These are phyloP conservation scores for Phaeosphaeria sp. DNA, from an alignment of 2,329 filamentous ascomycete species.

Conservation along the genomic window DNA sequence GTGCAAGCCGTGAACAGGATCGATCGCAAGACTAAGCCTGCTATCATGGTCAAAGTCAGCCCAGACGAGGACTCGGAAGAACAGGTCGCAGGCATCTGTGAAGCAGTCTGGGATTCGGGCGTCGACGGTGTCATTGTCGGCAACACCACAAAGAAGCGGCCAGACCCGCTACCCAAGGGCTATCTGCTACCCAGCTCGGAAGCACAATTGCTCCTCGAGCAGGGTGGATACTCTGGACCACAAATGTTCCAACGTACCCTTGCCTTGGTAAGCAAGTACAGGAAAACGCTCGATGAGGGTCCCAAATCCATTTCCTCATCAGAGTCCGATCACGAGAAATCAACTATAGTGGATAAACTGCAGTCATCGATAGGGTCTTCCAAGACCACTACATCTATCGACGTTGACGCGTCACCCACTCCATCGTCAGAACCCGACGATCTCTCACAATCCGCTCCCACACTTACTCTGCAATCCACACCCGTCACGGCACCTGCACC, in stretches of 20 bases:
- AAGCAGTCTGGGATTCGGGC: conserved; percentile 66
- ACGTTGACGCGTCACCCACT: conserved; percentile 24
- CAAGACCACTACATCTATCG: conserved; percentile 24
- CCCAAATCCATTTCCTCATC: conserved; percentile 35
- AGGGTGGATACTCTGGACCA: conserved; percentile 89
- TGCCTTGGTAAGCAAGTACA: conserved; percentile 79
- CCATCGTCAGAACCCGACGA: conserved; percentile 38
- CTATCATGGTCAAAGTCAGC: conserved; percentile 97
- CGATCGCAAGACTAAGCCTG: conserved; percentile 74
- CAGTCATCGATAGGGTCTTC: conserved; percentile 10
- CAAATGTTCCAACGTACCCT: conserved; percentile 84
- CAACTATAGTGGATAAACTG: conserved; percentile 21
- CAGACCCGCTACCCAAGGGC: conserved; percentile 71
- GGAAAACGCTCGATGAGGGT: conserved; percentile 57
- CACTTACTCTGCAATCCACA: conserved; percentile 23
- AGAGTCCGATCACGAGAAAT: conserved; percentile 9
- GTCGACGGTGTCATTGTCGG: conserved; percentile 97
- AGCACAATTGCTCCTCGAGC: conserved; percentile 71
- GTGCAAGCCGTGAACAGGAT: conserved; percentile 76
- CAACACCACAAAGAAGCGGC: conserved; percentile 89
- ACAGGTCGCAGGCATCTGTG: conserved; percentile 86
- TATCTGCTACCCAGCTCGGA: conserved; percentile 71
- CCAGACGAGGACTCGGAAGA: conserved; percentile 88
- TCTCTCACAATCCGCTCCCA: conserved; percentile 36
- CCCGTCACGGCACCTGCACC: conserved; percentile 33